phyloP scores from a whole-genome alignment of 2,329 filamentous ascomycete species.

The Sarocladium strictum region DNA sequence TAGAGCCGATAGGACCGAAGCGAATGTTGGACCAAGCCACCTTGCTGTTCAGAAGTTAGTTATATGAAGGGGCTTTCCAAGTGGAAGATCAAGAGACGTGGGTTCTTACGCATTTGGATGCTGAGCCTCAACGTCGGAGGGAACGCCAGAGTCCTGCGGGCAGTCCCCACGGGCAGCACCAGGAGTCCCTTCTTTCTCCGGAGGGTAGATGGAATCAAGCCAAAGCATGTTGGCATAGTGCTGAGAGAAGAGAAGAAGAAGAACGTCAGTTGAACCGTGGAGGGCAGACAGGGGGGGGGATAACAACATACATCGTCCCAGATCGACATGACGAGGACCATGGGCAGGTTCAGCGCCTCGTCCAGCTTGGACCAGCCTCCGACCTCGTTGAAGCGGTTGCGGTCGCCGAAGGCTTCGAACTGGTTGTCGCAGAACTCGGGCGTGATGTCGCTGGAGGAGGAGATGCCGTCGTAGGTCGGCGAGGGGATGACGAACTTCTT shows the following conservation, averaged over 20 bases:
- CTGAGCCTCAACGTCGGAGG: slow-evolving; percentile 17
- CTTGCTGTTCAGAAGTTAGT: slow-evolving; percentile 21
- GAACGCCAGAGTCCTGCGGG: slow-evolving; percentile 18
- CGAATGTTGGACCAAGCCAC: slow-evolving; percentile 45
- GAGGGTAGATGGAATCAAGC: slow-evolving; percentile 59
- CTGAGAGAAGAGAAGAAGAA: slow-evolving; percentile 23
- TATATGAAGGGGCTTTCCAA: neutral
- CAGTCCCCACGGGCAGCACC: slow-evolving; percentile 20
- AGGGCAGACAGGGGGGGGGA: neutral
- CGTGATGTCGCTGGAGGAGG: slow-evolving; percentile 53
- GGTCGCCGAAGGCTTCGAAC: slow-evolving; percentile 49
- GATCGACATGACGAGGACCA: slow-evolving; percentile 60
- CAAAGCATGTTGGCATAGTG: slow-evolving; percentile 61
- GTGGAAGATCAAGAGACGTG: no score
- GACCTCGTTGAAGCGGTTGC: slow-evolving; percentile 41
- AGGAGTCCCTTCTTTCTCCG: neutral
- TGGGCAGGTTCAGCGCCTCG: slow-evolving; percentile 46
- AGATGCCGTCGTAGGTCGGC: slow-evolving; percentile 29
- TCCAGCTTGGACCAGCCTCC: slow-evolving; percentile 52
- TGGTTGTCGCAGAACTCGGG: slow-evolving; percentile 49
- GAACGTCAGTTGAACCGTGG: neutral
- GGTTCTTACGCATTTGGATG: slow-evolving; percentile 15
- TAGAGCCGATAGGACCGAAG: slow-evolving; percentile 40
- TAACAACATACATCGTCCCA: slow-evolving; percentile 34
- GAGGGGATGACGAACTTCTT: slow-evolving; percentile 41